Base-by-base conservation (phyloP, 2,329 filamentous ascomycete species). In the Blastomyces parvus region DNA sequence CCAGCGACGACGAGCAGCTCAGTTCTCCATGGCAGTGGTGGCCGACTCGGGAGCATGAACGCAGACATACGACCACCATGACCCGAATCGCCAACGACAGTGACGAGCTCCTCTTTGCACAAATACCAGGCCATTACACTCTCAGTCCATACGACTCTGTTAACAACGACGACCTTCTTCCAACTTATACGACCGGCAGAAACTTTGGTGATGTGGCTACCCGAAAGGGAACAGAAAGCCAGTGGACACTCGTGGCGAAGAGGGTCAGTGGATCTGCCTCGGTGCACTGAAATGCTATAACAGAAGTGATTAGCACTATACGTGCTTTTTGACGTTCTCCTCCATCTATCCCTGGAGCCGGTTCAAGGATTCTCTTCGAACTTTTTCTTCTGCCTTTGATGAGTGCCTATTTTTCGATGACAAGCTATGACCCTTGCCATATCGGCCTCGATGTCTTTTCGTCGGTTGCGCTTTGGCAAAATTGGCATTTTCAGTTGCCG, bases 31-130 rank as follows among this genome's bases (percentile, higher is more conserved):
- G 8, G 9, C 33, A 62, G 19, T 27, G 50, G 38, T 36, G 44
- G 48, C 22, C 17, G 19, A 13, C 30, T 40, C 46, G 30, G n/a
- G 36, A 38, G 25, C 19, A 30, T 36, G 59, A 40, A 22, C 50
- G 25, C 42, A 40, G 52, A 59, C n/a, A 17, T n/a, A 55, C 38
- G n/a, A 53, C 56, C n/a, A 52, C 30, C n/a, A 40, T 60, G 27
- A 25, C 59, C 40, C 22, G 19, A 17, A 19, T 59, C 3, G n/a
- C 27, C 8, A 60, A 62, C 27, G 59, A 60, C 4, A 62, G 64
- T 60, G 66, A 65, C 40, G 63, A 67, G 56, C 57, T 66, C 33
- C 66, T 66, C 42, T 67, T 66, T 44, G 66, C 64, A 11, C 64
- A 67, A 58, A 14, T 67, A 50, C 66, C 66, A 7, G 66, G 66